Base-by-base conservation (phyloP, 2,329 filamentous ascomycete genomes). In the Nemania sp. region DNA sequence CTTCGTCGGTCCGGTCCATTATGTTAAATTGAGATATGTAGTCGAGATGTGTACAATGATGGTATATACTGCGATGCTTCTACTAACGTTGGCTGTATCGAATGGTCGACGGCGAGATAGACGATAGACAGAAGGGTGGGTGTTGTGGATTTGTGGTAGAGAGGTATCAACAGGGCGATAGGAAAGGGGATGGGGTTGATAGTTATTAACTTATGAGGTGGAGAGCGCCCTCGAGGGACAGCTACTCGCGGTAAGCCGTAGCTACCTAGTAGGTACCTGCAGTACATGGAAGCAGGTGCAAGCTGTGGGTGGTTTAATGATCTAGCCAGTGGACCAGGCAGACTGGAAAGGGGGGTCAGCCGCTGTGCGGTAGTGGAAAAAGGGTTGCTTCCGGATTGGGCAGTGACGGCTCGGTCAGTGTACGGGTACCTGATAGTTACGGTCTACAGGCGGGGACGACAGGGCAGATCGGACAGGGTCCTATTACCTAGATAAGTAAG, bases 1-100 rank as follows among this genome's bases (percentile, higher is more conserved):
- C 86, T 62, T 82, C 81, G 75, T 90, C 86, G 61, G 86, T 80
- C 59, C 68, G 66, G 64, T 66, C 67, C 66, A 70, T 69, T 15
- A 64, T 68, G 64, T 55, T 20, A 17, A 40, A 17, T 17, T 39
- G 19, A 20, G 36, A 14, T 43, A 11, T 34, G 14, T 45, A 7
- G 36, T 6, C 12, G 30, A 26, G 26, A 22, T 7, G 26, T 19
- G 11, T 20, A 42, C 24, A 28, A 31, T 31, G n/a, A 31, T 31
- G n/a, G 5, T 31, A 15, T 43, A 17, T 47, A 23, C 11, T 46
- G 24, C 14, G 14, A 41, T 46, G 19, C 14, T 43, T 31, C 15
- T 24, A 19, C 31, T 33, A 34, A 30, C 15, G 41, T 19, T 20
- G 42, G 20, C 19, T 14, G 30, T 34, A 50, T 17, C 31, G 37